Base-by-base conservation (phyloP, 768 basidiomycete genomes). In the Nidularia sp. region DNA sequence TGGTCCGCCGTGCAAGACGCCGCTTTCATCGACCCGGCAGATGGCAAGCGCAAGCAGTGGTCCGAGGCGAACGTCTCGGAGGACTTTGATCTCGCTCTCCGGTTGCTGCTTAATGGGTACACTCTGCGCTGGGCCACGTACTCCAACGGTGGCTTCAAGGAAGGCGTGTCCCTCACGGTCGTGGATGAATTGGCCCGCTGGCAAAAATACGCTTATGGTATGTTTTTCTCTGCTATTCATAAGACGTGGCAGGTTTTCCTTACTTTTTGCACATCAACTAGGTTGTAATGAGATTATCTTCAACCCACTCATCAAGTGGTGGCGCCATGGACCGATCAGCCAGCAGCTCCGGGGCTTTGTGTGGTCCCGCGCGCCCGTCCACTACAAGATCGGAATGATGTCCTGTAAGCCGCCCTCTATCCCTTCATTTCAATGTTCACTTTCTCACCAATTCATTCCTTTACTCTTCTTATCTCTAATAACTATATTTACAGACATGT, bases 1-100 rank as follows among this genome's bases (percentile, higher is more conserved):
- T 95, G 91, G 92, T 80, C 80, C 2, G 92, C 92, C 1, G 75
- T 93, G 5, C 91, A 95, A 67, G 92, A 93, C 56, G 90, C 90
- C 0, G 80, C 86, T 8, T 87, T 88, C 51, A 66, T 83, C 42
- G 88, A 93, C 60, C 68, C 73, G 0, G 77, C 72, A 0, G 86
- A 89, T 59, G 79, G 80, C 9, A 70, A 74, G 54, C 73, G 69
- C 70, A 89, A 85, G 69, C 81, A 86, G 55, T 91, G 89, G 90
- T 71, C 69, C 4, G 90, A 93, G 67, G 70, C 73, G 33, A 90
- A 89, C 67, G 89, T 88, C 4, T 87, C 85, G 22, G 89, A 93
- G 61, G 90, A 90, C 65, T 91, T 90, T 61, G 85, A 89, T 66
- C 78, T 90, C 67, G 86, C 88, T 1, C 68, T 88, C 12, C 72